A percentile compares a stretch with the other conserved stretches of the same genome.
Conservation (phyloP, 164 flowering plant genomes). For the Vitis labrusca region DNA sequence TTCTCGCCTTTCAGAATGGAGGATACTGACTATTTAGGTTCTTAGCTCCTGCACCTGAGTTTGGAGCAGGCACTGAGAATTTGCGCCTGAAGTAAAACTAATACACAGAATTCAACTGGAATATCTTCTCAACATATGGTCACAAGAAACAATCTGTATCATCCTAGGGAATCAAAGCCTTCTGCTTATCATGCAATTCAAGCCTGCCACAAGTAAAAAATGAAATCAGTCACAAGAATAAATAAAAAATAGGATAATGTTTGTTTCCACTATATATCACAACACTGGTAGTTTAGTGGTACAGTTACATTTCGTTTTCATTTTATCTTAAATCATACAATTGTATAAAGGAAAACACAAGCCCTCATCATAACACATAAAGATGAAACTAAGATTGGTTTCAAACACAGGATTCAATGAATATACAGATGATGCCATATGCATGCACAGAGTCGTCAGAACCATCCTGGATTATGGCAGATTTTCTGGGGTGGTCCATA, state of each 20-base stretch:
- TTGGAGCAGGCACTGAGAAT: constrained; percentile 2
- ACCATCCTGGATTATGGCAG: background rate
- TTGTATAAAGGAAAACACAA: too few species aligned
- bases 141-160: constrained; percentile 5
- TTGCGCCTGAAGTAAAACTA: background rate
- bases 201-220: constrained; percentile 6
- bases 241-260: too few species aligned
- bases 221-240: background rate
- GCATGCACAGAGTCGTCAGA: background rate
- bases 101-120: constrained; percentile 11
- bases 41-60: background rate
- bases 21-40: background rate
- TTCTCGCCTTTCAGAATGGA: background rate
- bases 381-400: background rate
- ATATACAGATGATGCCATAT: background rate
- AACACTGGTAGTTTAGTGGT: too few species aligned
- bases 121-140: background rate
- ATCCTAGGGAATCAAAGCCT: background rate
- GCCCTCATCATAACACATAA: background rate
- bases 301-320: too few species aligned
- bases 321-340: too few species aligned
- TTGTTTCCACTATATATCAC: too few species aligned
- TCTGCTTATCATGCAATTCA: background rate
- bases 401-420: background rate
- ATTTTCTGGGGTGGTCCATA: background rate